A percentile compares a stretch with the other conserved stretches of the same genome.
These are phyloP conservation scores for Fusarium chlamydosporum DNA, from an alignment of 2,329 filamentous ascomycete species.

Conservation along the genomic window DNA sequence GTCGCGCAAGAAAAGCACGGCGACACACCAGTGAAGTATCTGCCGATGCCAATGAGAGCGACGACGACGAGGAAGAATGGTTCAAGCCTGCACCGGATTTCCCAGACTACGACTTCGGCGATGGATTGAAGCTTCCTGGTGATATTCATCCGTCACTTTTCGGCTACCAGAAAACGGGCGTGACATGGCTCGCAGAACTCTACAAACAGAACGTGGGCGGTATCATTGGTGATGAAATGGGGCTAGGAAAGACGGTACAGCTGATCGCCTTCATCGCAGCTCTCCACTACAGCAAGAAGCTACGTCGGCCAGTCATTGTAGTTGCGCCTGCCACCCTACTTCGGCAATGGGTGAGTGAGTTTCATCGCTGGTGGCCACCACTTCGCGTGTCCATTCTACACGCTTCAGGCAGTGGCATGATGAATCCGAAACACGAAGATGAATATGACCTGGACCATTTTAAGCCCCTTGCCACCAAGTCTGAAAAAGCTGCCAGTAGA, in stretches of 20 bases:
- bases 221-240: conserved; percentile 98
- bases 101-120: conserved; percentile 80
- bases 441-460: conserved; percentile 64
- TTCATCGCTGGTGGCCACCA: conserved; percentile 99
- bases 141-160: conserved; percentile 95
- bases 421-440: conserved; percentile 79
- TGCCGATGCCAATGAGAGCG: conserved; percentile 58
- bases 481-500: conserved; percentile 75
- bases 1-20: conserved; percentile 59
- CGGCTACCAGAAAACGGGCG: conserved; percentile 96
- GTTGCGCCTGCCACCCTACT: conserved; percentile 95
- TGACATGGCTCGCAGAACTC: conserved; percentile 95
- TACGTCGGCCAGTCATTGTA: conserved; percentile 88
- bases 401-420: conserved; percentile 95
- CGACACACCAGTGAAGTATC: conserved; percentile 55
- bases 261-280: conserved; percentile 85
- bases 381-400: conserved; percentile 94
- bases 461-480: conserved; percentile 54
- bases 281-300: conserved; percentile 89
- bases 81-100: conserved; percentile 87
- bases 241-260: conserved; percentile 90
- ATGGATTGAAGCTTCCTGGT: conserved; percentile 84
- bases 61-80: conserved; percentile 74
- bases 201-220: conserved; percentile 92
- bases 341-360: conserved; percentile 98